Conservation (phyloP, 2,329 filamentous ascomycete genomes). For the Alternaria gansuensis region DNA sequence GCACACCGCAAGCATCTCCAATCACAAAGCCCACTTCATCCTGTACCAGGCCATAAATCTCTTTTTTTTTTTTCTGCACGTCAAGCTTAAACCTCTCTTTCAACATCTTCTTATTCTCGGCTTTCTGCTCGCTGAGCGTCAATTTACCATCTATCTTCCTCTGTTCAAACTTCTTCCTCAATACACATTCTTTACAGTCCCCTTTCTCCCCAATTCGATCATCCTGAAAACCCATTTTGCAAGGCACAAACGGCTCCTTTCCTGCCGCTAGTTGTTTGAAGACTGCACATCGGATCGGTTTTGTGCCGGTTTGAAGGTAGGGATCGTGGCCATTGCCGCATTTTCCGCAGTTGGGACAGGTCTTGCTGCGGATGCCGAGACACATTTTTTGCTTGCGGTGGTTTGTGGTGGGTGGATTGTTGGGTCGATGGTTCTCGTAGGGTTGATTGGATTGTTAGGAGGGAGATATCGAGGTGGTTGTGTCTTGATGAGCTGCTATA, state of each 20-base stretch:
- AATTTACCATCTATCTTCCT: neutral
- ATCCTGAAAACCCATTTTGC: neutral
- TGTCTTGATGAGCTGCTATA: neutral
- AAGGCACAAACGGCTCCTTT: neutral
- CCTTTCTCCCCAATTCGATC: neutral
- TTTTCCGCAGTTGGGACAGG: neutral
- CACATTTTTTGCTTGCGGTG: neutral
- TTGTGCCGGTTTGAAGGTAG: neutral
- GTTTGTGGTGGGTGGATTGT: fast-evolving
- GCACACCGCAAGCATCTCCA: neutral
- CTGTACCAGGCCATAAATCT: neutral
- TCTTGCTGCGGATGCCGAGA: neutral
- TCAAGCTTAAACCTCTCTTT: neutral
- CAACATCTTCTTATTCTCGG: neutral
- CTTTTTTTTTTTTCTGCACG: neutral
- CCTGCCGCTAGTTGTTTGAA: neutral
- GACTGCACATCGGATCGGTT: neutral
- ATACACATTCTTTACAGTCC: neutral
- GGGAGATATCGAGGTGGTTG: neutral
- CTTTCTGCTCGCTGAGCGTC: neutral
- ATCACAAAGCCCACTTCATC: neutral
- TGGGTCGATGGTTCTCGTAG: neutral
- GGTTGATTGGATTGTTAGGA: neutral
- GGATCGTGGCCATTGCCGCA: neutral
- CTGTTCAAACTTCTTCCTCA: neutral